Base-by-base conservation (phyloP, 148 eudicot species). In the Heliosperma pusillum region DNA sequence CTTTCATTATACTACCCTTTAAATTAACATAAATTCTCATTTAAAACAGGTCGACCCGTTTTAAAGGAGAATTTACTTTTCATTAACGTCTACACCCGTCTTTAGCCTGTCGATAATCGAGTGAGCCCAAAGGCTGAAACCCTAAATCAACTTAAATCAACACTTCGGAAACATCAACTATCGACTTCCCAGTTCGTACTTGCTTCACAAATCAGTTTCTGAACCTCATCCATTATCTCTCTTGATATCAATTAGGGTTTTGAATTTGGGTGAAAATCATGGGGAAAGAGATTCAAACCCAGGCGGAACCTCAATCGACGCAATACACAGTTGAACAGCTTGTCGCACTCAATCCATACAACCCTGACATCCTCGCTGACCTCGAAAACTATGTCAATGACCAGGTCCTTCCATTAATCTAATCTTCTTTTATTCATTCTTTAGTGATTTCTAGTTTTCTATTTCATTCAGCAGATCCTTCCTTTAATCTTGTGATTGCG, bases 331-430 rank as follows among this genome's bases (percentile, higher is more conserved):
- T 90, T 62, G 97, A 95, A 72, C 86, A 95, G 78, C 92, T 95
- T 9, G 89, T 95, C 29, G 87, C 90, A 68, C 92, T 95, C 62
- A 95, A 95, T 79, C 99, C 99, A 5, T 95, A 95, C 88, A 95
- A 95, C 73, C 99, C 99, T 10, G 98, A 93, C 61, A 89, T 93
- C 27, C 94, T 95, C 13, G 97, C 99, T 67, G 99, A 95, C 87
- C 97, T 92, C 52, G 99, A 95, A 81, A 90, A 86, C 71, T 87
- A 88, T 66, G 99, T 95, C 79, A 92, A 95, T 58, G 83, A 89
- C 24, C 99, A 95, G 90, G 99, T 92, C 7, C 1, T 26, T 47
- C 25, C n/a, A n/a, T n/a, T n/a, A n/a, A n/a, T n/a, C n/a, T n/a
- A n/a, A n/a, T n/a, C n/a, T n/a, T n/a, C n/a, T n/a, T n/a, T n/a